These are phyloP conservation scores for Debaryomyces hansenii DNA, from an alignment of 805 yeast genomes.

Conservation along the genomic window DNA sequence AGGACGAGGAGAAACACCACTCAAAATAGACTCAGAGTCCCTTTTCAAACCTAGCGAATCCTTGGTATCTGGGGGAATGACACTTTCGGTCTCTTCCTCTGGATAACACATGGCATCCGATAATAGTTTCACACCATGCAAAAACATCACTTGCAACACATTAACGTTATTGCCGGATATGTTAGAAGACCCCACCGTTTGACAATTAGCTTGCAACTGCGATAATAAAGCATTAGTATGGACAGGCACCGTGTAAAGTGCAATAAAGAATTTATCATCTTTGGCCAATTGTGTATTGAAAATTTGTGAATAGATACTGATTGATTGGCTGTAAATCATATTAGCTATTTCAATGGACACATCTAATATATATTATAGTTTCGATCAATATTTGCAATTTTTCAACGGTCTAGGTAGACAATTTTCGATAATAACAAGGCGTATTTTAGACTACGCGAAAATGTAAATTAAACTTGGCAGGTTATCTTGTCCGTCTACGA, in stretches of 20 bases:
- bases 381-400: no score
- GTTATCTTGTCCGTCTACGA: no score
- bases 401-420: no score
- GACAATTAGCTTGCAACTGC: slow-evolving; percentile 20
- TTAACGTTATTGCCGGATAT: neutral
- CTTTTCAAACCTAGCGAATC: neutral
- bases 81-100: slow-evolving; percentile 1
- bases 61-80: neutral
- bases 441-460: no score
- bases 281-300: slow-evolving; percentile 17
- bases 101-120: slow-evolving; percentile 19
- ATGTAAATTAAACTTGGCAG: no score
- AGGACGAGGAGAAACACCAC: neutral
- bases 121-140: slow-evolving; percentile 19
- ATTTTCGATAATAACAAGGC: no score
- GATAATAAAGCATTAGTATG: slow-evolving; percentile 23
- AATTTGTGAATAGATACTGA: slow-evolving; percentile 21
- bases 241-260: slow-evolving; percentile 23
- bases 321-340: slow-evolving; percentile 14
- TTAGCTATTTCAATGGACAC: neutral
- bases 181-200: neutral
- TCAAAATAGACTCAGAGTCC: neutral
- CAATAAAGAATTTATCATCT: slow-evolving; percentile 18
- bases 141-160: slow-evolving; percentile 14
- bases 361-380: no score